A percentile compares a stretch with the other conserved stretches of the same genome.
phyloP scores from a whole-genome alignment of 2,329 filamentous ascomycete species.

The Neurospora crassa region DNA sequence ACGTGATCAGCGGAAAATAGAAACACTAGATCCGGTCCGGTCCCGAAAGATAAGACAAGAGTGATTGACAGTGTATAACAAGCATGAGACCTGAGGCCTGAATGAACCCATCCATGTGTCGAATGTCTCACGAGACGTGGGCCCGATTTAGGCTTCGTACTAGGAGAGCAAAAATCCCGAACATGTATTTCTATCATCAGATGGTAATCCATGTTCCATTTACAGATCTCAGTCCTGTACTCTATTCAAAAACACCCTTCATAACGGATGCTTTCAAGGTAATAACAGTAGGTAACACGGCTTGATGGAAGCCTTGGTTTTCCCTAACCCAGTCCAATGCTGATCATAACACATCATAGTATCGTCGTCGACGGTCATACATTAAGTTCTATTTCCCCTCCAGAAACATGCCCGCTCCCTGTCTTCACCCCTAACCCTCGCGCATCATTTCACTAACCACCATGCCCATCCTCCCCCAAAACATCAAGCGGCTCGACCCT shows the following conservation, averaged over 20 bases:
- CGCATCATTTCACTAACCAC: neutral
- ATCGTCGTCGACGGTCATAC: neutral
- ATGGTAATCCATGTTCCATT: neutral
- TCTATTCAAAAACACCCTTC: neutral
- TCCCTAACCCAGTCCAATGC: neutral
- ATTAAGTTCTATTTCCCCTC: neutral
- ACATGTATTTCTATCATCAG: too few relatives aligned
- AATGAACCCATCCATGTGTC: neutral
- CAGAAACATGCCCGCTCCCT: neutral
- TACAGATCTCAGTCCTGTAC: neutral
- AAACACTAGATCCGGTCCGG: neutral
- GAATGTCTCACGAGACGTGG: neutral
- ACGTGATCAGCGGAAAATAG: neutral
- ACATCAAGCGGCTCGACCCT: constrained; percentile 82
- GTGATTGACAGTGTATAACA: neutral
- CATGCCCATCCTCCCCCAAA: constrained; percentile 32
- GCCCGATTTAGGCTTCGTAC: neutral
- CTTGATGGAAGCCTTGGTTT: neutral
- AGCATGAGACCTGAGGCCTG: neutral
- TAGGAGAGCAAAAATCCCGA: too few relatives aligned
- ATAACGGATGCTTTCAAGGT: neutral
- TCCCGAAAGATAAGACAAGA: neutral
- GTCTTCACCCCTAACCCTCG: neutral
- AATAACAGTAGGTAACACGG: neutral
- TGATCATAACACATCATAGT: neutral